Conservation (phyloP, 495 filamentous ascomycete genomes). For the Apiosordaria backusii region DNA sequence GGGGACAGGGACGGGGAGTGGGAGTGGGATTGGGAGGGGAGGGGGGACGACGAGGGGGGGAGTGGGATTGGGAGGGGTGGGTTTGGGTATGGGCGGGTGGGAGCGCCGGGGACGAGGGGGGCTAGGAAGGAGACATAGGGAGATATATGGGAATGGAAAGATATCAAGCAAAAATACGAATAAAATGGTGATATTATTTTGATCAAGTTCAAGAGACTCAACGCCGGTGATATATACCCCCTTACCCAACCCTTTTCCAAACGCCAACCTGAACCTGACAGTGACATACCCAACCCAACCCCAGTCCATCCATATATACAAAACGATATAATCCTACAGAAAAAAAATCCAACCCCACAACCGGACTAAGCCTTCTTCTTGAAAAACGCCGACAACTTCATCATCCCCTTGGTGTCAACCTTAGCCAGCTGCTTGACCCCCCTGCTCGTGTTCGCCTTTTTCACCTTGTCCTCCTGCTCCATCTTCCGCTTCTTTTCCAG, state of each 20-base stretch:
- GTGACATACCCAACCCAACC: constrained; percentile 1
- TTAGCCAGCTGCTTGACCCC: constrained; percentile 79
- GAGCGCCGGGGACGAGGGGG: constrained; percentile 16
- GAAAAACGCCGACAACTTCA: constrained; percentile 95
- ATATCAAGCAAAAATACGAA: neutral
- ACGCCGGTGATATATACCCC: constrained; percentile 2
- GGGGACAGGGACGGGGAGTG: neutral
- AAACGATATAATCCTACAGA: constrained; percentile 1
- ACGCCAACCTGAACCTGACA: neutral
- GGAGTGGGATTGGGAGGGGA: neutral
- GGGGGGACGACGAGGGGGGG: constrained; percentile 26
- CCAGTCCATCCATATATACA: constrained; percentile 7
- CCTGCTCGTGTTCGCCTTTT: constrained; percentile 66
- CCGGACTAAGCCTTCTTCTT: constrained; percentile 56
- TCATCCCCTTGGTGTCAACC: constrained; percentile 87
- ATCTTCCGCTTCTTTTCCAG: constrained; percentile 73
- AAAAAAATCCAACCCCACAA: constrained; percentile 6
- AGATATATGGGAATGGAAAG: neutral
- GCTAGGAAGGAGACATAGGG: constrained; percentile 13
- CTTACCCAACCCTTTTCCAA: neutral
- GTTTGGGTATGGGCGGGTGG: constrained; percentile 16
- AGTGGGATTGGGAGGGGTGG: constrained; percentile 43
- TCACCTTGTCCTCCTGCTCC: constrained; percentile 57
- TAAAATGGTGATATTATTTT: constrained; percentile 2
- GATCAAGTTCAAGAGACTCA: neutral